Base-by-base conservation (phyloP, 129 eudicot genomes). In the Mikania micrantha region DNA sequence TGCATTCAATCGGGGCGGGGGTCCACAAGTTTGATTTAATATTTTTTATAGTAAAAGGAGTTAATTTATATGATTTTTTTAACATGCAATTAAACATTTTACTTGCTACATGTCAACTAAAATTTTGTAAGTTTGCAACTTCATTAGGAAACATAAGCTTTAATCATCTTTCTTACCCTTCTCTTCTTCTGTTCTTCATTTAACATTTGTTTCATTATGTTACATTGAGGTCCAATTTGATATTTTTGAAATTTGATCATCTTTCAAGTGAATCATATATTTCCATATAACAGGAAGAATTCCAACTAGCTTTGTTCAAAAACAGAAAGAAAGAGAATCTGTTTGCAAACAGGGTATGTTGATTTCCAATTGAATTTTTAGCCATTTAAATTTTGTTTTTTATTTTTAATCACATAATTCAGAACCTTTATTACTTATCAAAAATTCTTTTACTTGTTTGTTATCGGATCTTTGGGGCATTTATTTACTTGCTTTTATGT, bases 341-440 rank as follows among this genome's bases (percentile, higher is more conserved):
- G 15, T 93, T 93, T 73, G 99, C 99, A 21, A 93, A 93, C 58
- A 81, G 99, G 92, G 99, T 93, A 86, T 69, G 87, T n/a, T 15
- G 74, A 61, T 44, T 70, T 63, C 35, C 28, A 36, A 19, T 5
- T 45, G 72, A n/a, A 36, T 54, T 32, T 49, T 54, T 39, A 40
- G 47, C 42, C 25, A 25, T 13, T 21, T 48, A 32, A 39, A 17
- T 16, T 0, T 31, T 44, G 7, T 20, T 19, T 19, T 13, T 15
- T 34, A 27, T 59, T 21, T 10, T 2, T 10, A 3, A 7, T 64
- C 11, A 5, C 7, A 52, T n/a, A n/a, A n/a, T n/a, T n/a, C n/a
- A n/a, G n/a, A n/a, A n/a, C n/a, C n/a, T n/a, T n/a, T n/a, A n/a
- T n/a, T n/a, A n/a, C n/a, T n/a, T n/a, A n/a, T n/a, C n/a, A n/a